These are phyloP conservation scores for Tephrocybe rancida DNA, from an alignment of 768 basidiomycete genomes.

Conservation along the genomic window DNA sequence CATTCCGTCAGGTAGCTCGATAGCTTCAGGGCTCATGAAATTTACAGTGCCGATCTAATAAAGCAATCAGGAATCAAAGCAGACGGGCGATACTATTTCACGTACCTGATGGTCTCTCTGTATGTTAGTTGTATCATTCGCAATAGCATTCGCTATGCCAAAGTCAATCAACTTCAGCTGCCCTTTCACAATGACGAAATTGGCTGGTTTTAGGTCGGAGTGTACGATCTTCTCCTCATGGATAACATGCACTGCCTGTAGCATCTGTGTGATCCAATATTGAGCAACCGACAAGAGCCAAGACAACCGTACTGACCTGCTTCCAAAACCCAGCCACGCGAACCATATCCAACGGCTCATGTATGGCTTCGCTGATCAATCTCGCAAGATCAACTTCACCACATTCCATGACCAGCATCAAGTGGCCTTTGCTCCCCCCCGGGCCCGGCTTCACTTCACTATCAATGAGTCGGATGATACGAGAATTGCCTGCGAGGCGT, in stretches of 20 bases:
- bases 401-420: constrained; percentile 94
- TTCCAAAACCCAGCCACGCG: constrained; percentile 98
- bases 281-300: neutral
- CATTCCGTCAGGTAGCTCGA: constrained; percentile 86
- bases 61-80: constrained; percentile 9
- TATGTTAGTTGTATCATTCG: constrained; percentile 98
- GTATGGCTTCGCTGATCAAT: constrained; percentile 82
- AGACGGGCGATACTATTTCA: neutral
- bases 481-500: constrained; percentile 89
- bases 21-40: constrained; percentile 98
- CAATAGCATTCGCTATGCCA: constrained; percentile 98
- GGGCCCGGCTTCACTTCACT: constrained; percentile 81
- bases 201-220: constrained; percentile 97
- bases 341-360: constrained; percentile 86
- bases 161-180: constrained; percentile 98
- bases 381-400: constrained; percentile 92
- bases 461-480: constrained; percentile 91
- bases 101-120: constrained; percentile 91
- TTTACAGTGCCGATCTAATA: constrained; percentile 92
- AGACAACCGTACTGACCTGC: constrained; percentile 58
- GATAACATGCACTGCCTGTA: constrained; percentile 97
- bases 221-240: constrained; percentile 99
- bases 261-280: constrained; percentile 62
- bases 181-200: constrained; percentile 95
- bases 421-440: constrained; percentile 69